phyloP scores from a whole-genome alignment of 73 alveolate genomes.

The Stentor roeselii region DNA sequence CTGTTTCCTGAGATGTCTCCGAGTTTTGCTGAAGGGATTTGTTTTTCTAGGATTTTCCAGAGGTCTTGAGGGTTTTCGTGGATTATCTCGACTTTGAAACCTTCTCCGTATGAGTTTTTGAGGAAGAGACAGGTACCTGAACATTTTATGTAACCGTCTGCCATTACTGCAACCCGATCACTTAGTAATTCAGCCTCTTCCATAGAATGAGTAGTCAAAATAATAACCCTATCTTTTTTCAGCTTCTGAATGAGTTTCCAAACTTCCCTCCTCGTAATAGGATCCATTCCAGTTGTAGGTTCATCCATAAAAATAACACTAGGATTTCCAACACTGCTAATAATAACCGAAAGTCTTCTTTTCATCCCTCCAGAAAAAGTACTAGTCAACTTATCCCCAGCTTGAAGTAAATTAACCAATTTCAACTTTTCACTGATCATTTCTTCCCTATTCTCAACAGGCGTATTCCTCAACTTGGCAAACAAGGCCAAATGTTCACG shows the following conservation, averaged over 20 bases:
- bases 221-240: constrained; percentile 79
- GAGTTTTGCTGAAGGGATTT: background rate
- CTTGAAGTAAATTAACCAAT: constrained; percentile 59
- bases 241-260: constrained; percentile 76
- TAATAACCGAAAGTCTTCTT: constrained; percentile 94
- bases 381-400: constrained; percentile 50
- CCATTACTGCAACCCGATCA: constrained; percentile 93
- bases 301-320: constrained; percentile 82
- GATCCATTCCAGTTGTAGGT: constrained; percentile 94
- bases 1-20: background rate
- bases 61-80: background rate
- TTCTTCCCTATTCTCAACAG: constrained; percentile 34
- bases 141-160: constrained; percentile 89
- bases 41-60: background rate
- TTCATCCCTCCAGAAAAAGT: constrained; percentile 95
- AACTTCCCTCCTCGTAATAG: constrained; percentile 76
- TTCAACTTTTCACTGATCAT: constrained; percentile 40
- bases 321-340: constrained; percentile 83
- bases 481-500: constrained; percentile 74
- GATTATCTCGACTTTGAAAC: background rate
- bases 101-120: constrained; percentile 64
- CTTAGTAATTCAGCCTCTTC: constrained; percentile 97
- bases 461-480: constrained; percentile 64
- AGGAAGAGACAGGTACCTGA: constrained; percentile 93
- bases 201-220: constrained; percentile 97